Base-by-base conservation (phyloP, 352 stramenopile species). In the Blastocystis hominis region DNA sequence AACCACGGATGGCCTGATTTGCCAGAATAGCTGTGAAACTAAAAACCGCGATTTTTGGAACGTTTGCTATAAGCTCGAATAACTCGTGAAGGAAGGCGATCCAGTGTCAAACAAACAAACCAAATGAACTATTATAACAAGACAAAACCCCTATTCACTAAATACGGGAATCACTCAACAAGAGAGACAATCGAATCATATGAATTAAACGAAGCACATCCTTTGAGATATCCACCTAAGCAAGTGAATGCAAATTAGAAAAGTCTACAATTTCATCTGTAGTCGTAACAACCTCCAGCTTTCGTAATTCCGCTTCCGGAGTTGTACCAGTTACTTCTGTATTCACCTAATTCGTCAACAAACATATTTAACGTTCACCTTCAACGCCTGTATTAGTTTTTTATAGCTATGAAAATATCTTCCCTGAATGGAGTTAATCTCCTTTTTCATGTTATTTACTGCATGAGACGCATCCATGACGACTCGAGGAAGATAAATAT, bases 361-460 rank as follows among this genome's bases (percentile, higher is more conserved):
- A 2, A 30, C n/a, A 53, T 20, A 0, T 6, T 0, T 0, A 56
- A 53, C 3, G 36, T 0, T 46, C 38, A 77, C 66, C 34, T 77
- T 56, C 1, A 77, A 40, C 10, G 40, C 66, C 24, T 46, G 66
- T 20, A 77, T 77, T 46, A 77, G 36, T 47, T 40, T 30, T 10
- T 56, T 30, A 34, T 77, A 77, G 55, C 46, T 77, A 3, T 77
- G 36, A 40, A 55, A 56, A 2, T 34, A 77, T 36, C 50, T 30
- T 2, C 66, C 55, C 50, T 40, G 66, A 77, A 77, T 46, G 34
- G 36, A 55, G 36, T 77, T 46, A 77, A 77, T 77, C 40, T 77
- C 66, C 6, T 40, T 46, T 55, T 56, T 77, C 66, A 55, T 77
- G 44, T 40, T 55, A 56, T 77, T 56, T 40, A 38, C 55, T 34